phyloP scores from a whole-genome alignment of 2,329 filamentous ascomycete genomes.

The Conoideocrella luteorostrata region DNA sequence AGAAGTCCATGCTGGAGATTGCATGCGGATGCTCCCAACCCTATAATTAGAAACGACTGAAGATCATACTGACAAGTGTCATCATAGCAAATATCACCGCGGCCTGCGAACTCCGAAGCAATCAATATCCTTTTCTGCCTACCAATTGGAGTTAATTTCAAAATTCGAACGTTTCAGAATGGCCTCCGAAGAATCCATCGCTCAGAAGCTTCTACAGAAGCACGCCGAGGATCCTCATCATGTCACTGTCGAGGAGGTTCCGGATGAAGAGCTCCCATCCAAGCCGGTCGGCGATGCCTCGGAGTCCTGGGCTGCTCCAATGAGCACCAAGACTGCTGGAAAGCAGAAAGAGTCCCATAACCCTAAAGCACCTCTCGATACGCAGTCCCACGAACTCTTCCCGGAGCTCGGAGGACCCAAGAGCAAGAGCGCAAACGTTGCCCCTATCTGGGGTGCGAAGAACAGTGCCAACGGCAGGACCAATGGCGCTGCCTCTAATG shows the following conservation, averaged over 20 bases:
- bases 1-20: too few relatives aligned
- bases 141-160: too few relatives aligned
- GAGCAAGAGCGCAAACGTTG: constrained; percentile 60
- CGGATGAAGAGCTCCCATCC: constrained; percentile 69
- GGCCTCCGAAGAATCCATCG: constrained; percentile 46
- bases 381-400: constrained; percentile 84
- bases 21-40: too few relatives aligned
- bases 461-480: constrained; percentile 44
- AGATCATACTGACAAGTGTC: too few relatives aligned
- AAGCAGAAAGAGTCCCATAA: constrained; percentile 57
- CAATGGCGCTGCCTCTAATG: constrained; percentile 52
- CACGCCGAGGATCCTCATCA: constrained; percentile 50
- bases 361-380: constrained; percentile 55
- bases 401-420: constrained; percentile 73
- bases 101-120: too few relatives aligned
- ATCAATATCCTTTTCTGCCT: neutral
- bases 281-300: constrained; percentile 41
- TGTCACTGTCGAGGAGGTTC: constrained; percentile 71
- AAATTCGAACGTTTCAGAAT: constrained; percentile 27
- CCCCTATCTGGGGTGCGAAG: constrained; percentile 73
- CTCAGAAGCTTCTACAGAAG: constrained; percentile 59
- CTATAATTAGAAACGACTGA: too few relatives aligned
- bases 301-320: constrained; percentile 40
- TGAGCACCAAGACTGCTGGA: constrained; percentile 58
- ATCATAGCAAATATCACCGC: too few relatives aligned